Evolutionary conservation across 2,329 filamentous ascomycete species (phyloP), one percentile per base, ranked within the genome.

Genomic region (Orbilia blumenaviensis): DNA sequence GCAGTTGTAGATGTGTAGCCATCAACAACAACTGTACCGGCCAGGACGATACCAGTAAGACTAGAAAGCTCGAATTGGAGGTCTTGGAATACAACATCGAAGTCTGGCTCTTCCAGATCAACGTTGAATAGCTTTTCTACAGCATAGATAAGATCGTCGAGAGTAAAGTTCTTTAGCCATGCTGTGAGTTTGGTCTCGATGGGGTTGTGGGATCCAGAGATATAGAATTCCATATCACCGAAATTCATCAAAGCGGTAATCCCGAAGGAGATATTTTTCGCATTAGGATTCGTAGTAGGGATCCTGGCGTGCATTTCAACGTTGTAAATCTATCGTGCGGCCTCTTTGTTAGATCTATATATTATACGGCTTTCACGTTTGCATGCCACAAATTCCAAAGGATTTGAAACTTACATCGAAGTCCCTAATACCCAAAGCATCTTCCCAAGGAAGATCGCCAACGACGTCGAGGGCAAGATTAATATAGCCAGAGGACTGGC

Each of bases 91-190:
- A 29, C 56, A 32, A 61, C 21, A 16, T 44, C 41, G 8, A 61
- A 61, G 14, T 61, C 56, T 29, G 56, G 56, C 8, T 61, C 56
- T 44, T 61, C 56, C 12, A 61, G 29, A 32, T 61, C 56, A 27
- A 61, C 12, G 1, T 32, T 10, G 10, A 61, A 61, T 2, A 61
- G 21, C 1, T 44, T 44, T 44, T 61, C 56, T 9, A 61, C 56
- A 27, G 18, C 56, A 29, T 44, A 16, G 16, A 61, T 61, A 44
- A 61, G 56, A 21, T 61, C 56, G 7, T 16, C n/a, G 2, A 61
- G 56, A 5, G 34, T 41, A 21, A 61, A 29, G 3, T 14, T 23
- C 32, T 29, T 32, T 9, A 61, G 21, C 34, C n/a, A 42, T 27
- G 56, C 56, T 14, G 56, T 44, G 16, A 61, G 56, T 34, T 29